Evolutionary conservation across 2,329 filamentous ascomycete species (phyloP).

Genomic region (Sporothrix variecibatus): DNA sequence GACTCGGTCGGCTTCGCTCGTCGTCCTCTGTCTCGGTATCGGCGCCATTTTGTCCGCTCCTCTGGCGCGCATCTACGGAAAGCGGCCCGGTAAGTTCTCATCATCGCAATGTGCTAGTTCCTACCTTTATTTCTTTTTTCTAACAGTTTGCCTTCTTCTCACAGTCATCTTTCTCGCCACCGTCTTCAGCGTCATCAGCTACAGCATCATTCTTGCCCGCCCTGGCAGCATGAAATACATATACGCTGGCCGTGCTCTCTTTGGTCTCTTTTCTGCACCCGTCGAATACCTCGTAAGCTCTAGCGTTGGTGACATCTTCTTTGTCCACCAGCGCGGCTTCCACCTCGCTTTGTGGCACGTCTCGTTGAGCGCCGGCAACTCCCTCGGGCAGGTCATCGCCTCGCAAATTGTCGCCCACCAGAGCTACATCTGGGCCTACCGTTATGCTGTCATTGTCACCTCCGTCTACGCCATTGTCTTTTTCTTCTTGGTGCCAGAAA

Average conservation of each 20-base stretch:
- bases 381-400: constrained; percentile 19
- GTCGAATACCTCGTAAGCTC: constrained; percentile 43
- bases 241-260: constrained; percentile 31
- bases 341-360: constrained; percentile 36
- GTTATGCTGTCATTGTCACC: constrained; percentile 7
- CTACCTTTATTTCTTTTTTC: not conserved
- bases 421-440: constrained; percentile 12
- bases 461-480: constrained; percentile 40
- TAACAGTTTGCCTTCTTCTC: not conserved
- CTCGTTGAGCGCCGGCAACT: constrained; percentile 16
- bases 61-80: constrained; percentile 37
- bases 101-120: not conserved
- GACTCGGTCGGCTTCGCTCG: constrained; percentile 39
- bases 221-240: constrained; percentile 32
- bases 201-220: constrained; percentile 22
- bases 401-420: constrained; percentile 13
- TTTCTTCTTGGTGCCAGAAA: constrained; percentile 47
- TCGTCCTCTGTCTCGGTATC: constrained; percentile 67
- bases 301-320: constrained; percentile 58
- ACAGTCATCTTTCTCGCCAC: constrained; percentile 39
- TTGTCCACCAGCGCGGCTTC: constrained; percentile 53
- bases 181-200: constrained; percentile 35
- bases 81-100: constrained; percentile 28
- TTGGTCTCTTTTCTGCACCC: constrained; percentile 35
- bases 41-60: constrained; percentile 54